Evolutionary conservation across 2,329 filamentous ascomycete genomes (phyloP).

Genomic region (Colletotrichum salicis): DNA sequence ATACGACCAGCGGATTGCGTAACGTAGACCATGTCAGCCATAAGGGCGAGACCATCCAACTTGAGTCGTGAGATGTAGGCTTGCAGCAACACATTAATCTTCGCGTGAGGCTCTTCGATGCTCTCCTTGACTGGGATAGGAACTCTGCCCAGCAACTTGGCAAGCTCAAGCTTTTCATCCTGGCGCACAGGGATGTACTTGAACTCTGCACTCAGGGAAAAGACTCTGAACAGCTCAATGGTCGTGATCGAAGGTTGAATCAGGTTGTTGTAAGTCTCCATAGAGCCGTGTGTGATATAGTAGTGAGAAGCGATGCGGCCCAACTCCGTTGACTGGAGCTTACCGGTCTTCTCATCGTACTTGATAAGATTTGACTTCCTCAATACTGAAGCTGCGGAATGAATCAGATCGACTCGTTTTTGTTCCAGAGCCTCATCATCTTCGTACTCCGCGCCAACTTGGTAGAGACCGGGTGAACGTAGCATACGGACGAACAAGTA

Average conservation of each 20-base stretch:
- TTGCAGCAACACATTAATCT: constrained; percentile 97
- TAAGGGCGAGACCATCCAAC: constrained; percentile 91
- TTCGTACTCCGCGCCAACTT: constrained; percentile 95
- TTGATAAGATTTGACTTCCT: constrained; percentile 91
- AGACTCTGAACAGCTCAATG: constrained; percentile 96
- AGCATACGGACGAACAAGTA: constrained; percentile 99
- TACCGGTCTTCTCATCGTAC: constrained; percentile 93
- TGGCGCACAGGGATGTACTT: constrained; percentile 98
- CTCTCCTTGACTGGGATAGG: constrained; percentile 98
- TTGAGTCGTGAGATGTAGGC: constrained; percentile 96
- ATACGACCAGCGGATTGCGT: constrained; percentile 98
- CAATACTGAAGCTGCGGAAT: constrained; percentile 88
- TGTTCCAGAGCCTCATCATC: constrained; percentile 92
- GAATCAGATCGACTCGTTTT: constrained; percentile 95
- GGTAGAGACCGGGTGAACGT: constrained; percentile 92
- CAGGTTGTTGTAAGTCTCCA: constrained; percentile 96
- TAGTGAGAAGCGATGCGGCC: constrained; percentile 97
- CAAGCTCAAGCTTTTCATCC: constrained; percentile 96
- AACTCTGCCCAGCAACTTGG: constrained; percentile 88
- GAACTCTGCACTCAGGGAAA: constrained; percentile 96
- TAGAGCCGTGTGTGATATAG: constrained; percentile 96
- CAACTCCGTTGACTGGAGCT: constrained; percentile 89
- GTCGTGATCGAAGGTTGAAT: constrained; percentile 92
- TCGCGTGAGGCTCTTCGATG: constrained; percentile 95
- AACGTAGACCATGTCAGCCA: constrained; percentile 99